Evolutionary conservation across 1,284 basidiomycete genomes (phyloP).

Genomic region (Schizophyllum amplum): DNA sequence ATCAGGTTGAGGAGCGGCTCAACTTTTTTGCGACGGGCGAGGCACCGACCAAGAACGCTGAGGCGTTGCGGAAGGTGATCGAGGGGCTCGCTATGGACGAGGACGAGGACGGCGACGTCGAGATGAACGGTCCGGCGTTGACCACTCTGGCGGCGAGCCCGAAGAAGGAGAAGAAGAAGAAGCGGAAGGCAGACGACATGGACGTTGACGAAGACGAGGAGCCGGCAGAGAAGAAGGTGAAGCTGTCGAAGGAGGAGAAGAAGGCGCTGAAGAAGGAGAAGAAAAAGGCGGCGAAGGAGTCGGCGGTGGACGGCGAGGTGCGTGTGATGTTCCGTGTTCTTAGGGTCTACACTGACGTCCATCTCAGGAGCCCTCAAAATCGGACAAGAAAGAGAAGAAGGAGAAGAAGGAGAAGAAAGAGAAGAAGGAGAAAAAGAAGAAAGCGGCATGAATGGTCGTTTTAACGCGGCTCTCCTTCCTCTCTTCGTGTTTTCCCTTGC

Average conservation of each 20-base stretch:
- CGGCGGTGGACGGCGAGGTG: conserved; percentile 15
- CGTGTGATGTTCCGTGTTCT: no score
- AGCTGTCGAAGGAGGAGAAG: conserved; percentile 77
- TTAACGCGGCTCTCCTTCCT: neutral
- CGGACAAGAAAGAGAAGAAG: conserved; percentile 10
- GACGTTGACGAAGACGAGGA: conserved; percentile 50
- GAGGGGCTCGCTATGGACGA: conserved; percentile 71
- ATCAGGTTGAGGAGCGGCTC: conserved; percentile 94
- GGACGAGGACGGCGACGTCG: conserved; percentile 64
- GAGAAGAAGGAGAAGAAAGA: conserved; percentile 7
- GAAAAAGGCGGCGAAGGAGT: conserved; percentile 52
- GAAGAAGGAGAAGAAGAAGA: conserved; percentile 52
- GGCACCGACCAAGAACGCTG: conserved; percentile 79
- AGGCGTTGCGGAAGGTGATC: conserved; percentile 85
- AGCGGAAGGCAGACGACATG: conserved; percentile 55
- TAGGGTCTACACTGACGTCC: neutral
- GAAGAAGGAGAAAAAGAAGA: conserved; percentile 6
- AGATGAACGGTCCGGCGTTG: conserved; percentile 49
- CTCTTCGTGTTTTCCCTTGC: neutral
- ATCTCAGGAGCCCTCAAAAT: conserved; percentile 30
- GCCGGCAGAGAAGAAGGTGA: conserved; percentile 59
- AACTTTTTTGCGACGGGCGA: conserved; percentile 90
- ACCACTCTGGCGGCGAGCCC: conserved; percentile 48
- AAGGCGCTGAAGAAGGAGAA: conserved; percentile 73
- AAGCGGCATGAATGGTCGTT: neutral